Conservation (phyloP, 1,139 yeast species). For the Pichia sp. region DNA sequence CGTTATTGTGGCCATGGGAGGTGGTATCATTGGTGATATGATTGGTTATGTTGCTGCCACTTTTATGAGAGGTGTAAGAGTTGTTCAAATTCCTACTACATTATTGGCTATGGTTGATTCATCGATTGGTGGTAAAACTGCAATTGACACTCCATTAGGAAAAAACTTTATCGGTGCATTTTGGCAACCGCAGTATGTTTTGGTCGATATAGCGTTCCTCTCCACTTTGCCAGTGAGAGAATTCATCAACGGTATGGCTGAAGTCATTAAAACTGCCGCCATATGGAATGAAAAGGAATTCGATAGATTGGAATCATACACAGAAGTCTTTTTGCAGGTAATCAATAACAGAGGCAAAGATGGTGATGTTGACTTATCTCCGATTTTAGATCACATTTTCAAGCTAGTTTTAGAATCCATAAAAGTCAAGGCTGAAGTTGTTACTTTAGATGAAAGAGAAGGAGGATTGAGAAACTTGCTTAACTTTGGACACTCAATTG, state of each 20-base stretch:
- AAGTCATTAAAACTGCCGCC: slow-evolving; percentile 96
- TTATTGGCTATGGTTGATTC: slow-evolving; percentile 97
- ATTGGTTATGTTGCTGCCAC: slow-evolving; percentile 98
- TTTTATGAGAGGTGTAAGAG: slow-evolving; percentile 96
- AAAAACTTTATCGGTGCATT: slow-evolving; percentile 96
- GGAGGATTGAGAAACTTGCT: slow-evolving; percentile 88
- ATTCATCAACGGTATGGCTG: slow-evolving; percentile 97
- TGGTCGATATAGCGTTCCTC: slow-evolving; percentile 83
- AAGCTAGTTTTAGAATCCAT: slow-evolving; percentile 83
- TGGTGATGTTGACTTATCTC: slow-evolving; percentile 49
- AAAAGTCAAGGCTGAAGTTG: slow-evolving; percentile 89
- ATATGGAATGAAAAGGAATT: slow-evolving; percentile 94
- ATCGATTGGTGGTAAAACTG: slow-evolving; percentile 97
- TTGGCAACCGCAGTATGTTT: slow-evolving; percentile 90
- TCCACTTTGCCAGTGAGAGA: slow-evolving; percentile 89
- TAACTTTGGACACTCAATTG: slow-evolving; percentile 96
- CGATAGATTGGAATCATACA: slow-evolving; percentile 71
- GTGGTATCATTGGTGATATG: slow-evolving; percentile 99
- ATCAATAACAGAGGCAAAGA: slow-evolving; percentile 41
- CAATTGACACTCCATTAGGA: slow-evolving; percentile 96
- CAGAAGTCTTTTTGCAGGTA: slow-evolving; percentile 61
- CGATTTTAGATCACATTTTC: slow-evolving; percentile 69
- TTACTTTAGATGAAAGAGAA: slow-evolving; percentile 91
- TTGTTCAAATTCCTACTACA: slow-evolving; percentile 91
- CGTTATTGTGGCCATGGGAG: slow-evolving; percentile 91